These are phyloP conservation scores for Acaromyces ingoldii DNA, from an alignment of 1,284 basidiomycete genomes.

Conservation along the genomic window DNA sequence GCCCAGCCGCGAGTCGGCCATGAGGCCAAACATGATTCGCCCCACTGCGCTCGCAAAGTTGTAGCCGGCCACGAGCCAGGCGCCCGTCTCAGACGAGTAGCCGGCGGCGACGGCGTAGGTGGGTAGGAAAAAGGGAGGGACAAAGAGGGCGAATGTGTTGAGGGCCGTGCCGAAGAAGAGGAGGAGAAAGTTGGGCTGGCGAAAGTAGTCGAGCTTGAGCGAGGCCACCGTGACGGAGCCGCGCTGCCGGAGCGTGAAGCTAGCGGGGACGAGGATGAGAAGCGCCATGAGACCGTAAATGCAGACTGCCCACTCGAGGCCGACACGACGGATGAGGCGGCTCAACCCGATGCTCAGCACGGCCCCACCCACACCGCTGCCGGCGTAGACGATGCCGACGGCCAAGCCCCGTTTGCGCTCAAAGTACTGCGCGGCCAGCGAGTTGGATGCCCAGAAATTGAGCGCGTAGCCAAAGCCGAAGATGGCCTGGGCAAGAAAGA, in stretches of 20 bases:
- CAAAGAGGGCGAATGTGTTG: constrained; percentile 50
- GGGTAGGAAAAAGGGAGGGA: constrained; percentile 52
- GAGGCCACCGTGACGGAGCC: background rate
- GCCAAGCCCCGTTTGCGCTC: constrained; percentile 42
- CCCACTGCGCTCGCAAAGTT: constrained; percentile 28
- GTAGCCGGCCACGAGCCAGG: constrained; percentile 37
- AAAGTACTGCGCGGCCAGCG: constrained; percentile 44
- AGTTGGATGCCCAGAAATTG: constrained; percentile 25
- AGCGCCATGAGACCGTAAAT: constrained; percentile 23
- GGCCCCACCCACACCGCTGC: constrained; percentile 49
- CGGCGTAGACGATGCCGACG: constrained; percentile 48
- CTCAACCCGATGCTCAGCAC: constrained; percentile 39
- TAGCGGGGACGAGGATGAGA: constrained; percentile 10
- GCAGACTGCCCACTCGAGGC: constrained; percentile 39
- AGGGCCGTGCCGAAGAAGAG: constrained; percentile 45
- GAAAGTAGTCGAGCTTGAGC: constrained; percentile 25
- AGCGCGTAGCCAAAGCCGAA: constrained; percentile 23
- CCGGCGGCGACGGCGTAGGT: constrained; percentile 47
- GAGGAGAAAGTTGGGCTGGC: constrained; percentile 39
- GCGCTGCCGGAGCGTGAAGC: constrained; percentile 16
- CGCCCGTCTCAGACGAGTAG: constrained; percentile 30
- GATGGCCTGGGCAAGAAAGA: constrained; percentile 18
- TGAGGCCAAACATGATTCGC: constrained; percentile 23
- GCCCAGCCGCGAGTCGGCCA: constrained; percentile 26
- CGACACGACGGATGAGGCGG: constrained; percentile 25